phyloP scores from a whole-genome alignment of 345 rosid genomes.

The Syzygium oleosum region DNA sequence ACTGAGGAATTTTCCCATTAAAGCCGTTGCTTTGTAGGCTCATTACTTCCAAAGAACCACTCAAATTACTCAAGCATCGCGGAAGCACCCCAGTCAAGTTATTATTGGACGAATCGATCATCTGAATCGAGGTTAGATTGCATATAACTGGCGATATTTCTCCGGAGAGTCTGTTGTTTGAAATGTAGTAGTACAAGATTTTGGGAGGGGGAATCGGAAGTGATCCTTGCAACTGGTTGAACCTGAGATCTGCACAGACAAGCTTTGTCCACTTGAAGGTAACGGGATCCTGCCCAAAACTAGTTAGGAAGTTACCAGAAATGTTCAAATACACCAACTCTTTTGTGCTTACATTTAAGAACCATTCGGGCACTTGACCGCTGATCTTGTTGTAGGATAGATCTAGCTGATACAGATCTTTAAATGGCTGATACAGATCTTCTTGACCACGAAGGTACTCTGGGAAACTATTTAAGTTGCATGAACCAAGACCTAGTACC shows the following conservation, averaged over 20 bases:
- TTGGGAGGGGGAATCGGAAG: constrained; percentile 3
- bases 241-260: not conserved
- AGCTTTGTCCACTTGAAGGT: not conserved
- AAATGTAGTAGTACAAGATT: not conserved
- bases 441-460: not conserved
- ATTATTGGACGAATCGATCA: constrained; percentile 13
- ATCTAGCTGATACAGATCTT: not conserved
- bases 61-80: constrained; percentile 10
- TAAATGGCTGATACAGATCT: not conserved
- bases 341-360: not conserved
- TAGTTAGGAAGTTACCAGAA: constrained; percentile 1
- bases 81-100: constrained; percentile 19
- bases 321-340: not conserved
- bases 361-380: constrained; percentile 10
- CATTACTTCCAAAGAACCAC: not conserved
- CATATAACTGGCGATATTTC: constrained; percentile 4
- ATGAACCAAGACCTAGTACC: constrained; percentile 2
- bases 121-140: not conserved
- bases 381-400: constrained; percentile 8
- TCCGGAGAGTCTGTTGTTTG: constrained; percentile 9
- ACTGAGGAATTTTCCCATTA: constrained; percentile 9
- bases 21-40: constrained; percentile 13
- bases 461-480: constrained; percentile 11
- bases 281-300: not conserved
- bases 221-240: constrained; percentile 6